Evolutionary conservation across 2,329 filamentous ascomycete genomes (phyloP), one percentile per base, ranked within the genome.

Genomic region (Fusarium euwallaceae): DNA sequence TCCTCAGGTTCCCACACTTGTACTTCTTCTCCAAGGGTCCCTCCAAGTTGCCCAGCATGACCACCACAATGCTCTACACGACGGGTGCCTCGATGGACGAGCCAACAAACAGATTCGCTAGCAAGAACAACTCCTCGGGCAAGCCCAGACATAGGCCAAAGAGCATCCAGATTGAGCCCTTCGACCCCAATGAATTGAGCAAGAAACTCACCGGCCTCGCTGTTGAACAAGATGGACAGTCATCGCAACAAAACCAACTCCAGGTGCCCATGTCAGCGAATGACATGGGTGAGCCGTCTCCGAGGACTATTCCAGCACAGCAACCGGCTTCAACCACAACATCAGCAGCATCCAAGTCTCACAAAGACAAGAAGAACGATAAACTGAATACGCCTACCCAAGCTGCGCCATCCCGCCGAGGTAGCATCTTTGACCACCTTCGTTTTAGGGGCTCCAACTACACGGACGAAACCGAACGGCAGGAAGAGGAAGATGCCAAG

Each of bases 151-250:
- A 76, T 58, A 70, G 77, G 34, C 77, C 77, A 48, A 75, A 72
- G 45, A 68, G 76, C 14, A 73, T 78, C 27, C 75, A 76, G 1
- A 78, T 82, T 12, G 74, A 80, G 36, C 80, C 83, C 2, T 80
- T 91, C 55, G 89, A 92, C 69, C 84, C 90, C 0, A 85, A 88
- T 32, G 89, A 92, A 65, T 81, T 92, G 32, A 84, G 86, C 12
- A 84, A 86, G 36, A 87, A 89, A 20, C 83, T 92, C 27, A 83
- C 84, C 59, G 72, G 85, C 12, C 86, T 91, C 20, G 81, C 89
- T 16, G 84, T 83, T 6, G 85, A 90, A 69, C 87, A 88, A 70
- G 87, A 87, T n/a, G 58, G 61, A 43, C 61, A 62, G 34, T 62
- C 56, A n/a, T 51, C 69, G 4, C 67, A 65, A 17, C 60, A 62